phyloP scores from a whole-genome alignment of 2,329 filamentous ascomycete species.

The Coniochaeta hoffmannii region DNA sequence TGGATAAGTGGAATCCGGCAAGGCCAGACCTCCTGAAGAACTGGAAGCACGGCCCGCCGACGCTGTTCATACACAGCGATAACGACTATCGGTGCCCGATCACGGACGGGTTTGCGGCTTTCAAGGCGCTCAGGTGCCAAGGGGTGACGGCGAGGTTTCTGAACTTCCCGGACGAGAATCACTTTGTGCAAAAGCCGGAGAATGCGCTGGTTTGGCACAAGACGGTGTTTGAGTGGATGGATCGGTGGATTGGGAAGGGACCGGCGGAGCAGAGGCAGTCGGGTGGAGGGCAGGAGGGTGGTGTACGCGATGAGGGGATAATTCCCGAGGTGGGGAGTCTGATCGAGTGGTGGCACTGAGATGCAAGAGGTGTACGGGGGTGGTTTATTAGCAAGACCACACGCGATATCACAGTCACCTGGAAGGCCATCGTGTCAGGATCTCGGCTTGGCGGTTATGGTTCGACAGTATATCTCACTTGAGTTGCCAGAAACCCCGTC shows the following conservation, averaged over 20 bases:
- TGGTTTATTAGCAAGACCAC: too few relatives aligned
- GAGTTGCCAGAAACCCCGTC: too few relatives aligned
- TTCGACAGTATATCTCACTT: too few relatives aligned
- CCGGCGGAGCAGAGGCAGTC: background rate
- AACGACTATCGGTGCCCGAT: constrained; percentile 52
- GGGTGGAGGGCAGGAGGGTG: background rate
- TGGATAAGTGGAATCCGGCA: constrained; percentile 44
- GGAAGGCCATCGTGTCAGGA: too few relatives aligned
- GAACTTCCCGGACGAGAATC: constrained; percentile 67
- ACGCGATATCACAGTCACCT: background rate
- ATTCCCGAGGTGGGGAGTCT: background rate
- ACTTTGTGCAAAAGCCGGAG: constrained; percentile 62
- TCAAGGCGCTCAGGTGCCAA: constrained; percentile 62
- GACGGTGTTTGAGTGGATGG: constrained; percentile 61
- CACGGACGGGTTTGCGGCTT: constrained; percentile 55
- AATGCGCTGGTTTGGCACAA: constrained; percentile 64
- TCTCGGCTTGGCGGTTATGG: too few relatives aligned
- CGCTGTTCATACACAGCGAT: constrained; percentile 65
- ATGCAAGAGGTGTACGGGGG: too few relatives aligned
- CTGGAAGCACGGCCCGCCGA: constrained; percentile 54
- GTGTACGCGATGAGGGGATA: background rate
- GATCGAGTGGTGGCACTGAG: background rate
- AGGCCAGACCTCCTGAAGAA: constrained; percentile 38
- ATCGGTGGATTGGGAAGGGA: constrained; percentile 28
- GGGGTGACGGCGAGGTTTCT: constrained; percentile 63